Base-by-base conservation (phyloP, 306 rosid species). In the Inga leiocalycina region DNA sequence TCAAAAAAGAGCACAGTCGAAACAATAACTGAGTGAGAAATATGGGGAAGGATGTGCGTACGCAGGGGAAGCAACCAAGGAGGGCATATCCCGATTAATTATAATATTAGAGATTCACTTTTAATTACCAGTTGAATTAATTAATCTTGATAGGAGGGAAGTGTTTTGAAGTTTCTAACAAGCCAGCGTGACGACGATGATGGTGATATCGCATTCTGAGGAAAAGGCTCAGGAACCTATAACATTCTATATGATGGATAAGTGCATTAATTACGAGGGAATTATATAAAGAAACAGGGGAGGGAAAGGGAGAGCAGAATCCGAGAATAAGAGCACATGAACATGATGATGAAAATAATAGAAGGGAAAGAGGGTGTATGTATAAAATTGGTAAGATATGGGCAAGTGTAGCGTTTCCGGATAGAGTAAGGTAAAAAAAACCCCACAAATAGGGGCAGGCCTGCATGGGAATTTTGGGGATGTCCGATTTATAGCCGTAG, bases 361-460 rank as follows among this genome's bases (percentile, higher is more conserved):
- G 9, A 46, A 10, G 51, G 51, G 51, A 3, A 12, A 12, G 3
- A 12, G 51, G 51, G 4, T 11, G 19, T 49, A 14, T 17, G 9
- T 7, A n/a, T 71, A 43, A 10, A 79, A 65, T n/a, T 65, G 74
- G 81, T 32, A 65, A 78, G 20, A 46, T 6, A 4, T 51, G 14
- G 75, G 69, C 9, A n/a, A 78, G 10, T 66, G 52, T 39, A 10
- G 0, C 16, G 39, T 79, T 39, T 74, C 89, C 87, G 52, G 37
- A 78, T 68, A 15, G 44, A 77, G 89, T 69, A 83, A 79, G 83
- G 5, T 80, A 49, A 86, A 88, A 88, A 24, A 73, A 81, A 73
- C 54, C 69, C 64, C 75, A 72, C 27, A 35, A 75, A 66, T 75
- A 61, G 80, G 72, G 75, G 54, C 35, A 77, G 35, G 10, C 35